Evolutionary conservation across 202 grass and related monocot genomes (phyloP).

Genomic region (Hordeum pubiflorum): DNA sequence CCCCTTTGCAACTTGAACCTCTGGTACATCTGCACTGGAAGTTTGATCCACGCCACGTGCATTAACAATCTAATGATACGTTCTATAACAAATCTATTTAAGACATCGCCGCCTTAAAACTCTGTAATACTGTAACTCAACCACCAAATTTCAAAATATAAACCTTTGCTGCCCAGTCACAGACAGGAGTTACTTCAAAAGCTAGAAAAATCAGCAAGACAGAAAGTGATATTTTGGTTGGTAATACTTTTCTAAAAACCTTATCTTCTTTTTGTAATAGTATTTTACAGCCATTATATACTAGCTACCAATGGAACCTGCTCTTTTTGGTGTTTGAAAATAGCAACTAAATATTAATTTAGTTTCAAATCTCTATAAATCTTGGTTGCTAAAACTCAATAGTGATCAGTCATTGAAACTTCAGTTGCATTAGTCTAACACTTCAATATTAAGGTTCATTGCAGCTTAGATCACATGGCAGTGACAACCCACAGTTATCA

Average conservation of each 20-base stretch:
- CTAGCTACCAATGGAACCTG: background rate
- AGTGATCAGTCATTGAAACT: background rate
- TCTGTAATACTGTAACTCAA: background rate
- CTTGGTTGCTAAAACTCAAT: background rate
- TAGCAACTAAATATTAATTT: background rate
- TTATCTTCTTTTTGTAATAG: background rate
- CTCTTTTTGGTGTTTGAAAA: background rate
- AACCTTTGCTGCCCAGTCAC: background rate
- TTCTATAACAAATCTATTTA: background rate
- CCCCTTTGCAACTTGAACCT: background rate
- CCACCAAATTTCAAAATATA: background rate
- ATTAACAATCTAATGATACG: background rate
- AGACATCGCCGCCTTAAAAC: background rate
- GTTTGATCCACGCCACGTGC: background rate
- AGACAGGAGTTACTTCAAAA: background rate
- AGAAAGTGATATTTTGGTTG: background rate
- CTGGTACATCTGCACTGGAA: background rate
- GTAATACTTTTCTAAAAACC: background rate
- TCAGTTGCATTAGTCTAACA: background rate
- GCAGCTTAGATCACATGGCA: background rate
- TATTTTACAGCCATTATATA: background rate
- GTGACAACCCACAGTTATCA: background rate
- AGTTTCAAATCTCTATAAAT: background rate
- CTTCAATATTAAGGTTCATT: background rate
- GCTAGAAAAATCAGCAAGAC: background rate